Percentiles rank a stretch among this genome's conserved stretches.
Conservation (phyloP, 257 asterid genomes). For the Rubia yunnanensis region DNA sequence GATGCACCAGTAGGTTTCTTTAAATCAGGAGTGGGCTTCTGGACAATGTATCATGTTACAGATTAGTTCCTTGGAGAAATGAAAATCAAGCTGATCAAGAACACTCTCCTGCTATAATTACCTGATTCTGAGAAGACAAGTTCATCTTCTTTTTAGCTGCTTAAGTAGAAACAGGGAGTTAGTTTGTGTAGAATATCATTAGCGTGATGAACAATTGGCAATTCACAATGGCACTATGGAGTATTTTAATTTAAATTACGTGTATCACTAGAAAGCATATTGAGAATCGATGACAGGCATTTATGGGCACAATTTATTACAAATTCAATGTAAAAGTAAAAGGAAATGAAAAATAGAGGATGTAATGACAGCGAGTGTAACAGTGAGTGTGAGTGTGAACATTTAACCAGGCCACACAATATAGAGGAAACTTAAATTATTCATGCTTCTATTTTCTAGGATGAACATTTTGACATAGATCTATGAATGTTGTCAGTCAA, state of each 20-base stretch:
- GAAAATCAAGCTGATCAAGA: neutral
- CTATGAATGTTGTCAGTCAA: neutral
- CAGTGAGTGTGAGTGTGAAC: neutral
- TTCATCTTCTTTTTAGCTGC: conserved; percentile 53
- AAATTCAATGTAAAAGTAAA: neutral
- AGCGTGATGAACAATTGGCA: neutral
- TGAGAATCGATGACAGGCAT: neutral
- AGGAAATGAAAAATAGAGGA: neutral
- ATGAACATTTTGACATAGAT: neutral
- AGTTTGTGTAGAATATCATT: neutral
- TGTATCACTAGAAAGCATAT: neutral
- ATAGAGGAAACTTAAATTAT: neutral
- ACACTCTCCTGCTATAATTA: conserved; percentile 13
- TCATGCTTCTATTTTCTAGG: neutral
- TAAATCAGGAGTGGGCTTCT: conserved; percentile 36
- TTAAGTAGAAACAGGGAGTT: conserved; percentile 7
- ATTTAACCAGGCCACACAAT: neutral
- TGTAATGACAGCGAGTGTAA: neutral
- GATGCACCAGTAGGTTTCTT: conserved; percentile 39
- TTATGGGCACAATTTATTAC: neutral
- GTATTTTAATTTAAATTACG: too few relatives aligned
- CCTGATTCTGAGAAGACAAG: conserved; percentile 38
- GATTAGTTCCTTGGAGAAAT: neutral
- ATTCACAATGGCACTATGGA: neutral
- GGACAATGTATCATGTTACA: conserved; percentile 21